phyloP scores from a whole-genome alignment of 768 basidiomycete species.

The Lactarius akahatsu region DNA sequence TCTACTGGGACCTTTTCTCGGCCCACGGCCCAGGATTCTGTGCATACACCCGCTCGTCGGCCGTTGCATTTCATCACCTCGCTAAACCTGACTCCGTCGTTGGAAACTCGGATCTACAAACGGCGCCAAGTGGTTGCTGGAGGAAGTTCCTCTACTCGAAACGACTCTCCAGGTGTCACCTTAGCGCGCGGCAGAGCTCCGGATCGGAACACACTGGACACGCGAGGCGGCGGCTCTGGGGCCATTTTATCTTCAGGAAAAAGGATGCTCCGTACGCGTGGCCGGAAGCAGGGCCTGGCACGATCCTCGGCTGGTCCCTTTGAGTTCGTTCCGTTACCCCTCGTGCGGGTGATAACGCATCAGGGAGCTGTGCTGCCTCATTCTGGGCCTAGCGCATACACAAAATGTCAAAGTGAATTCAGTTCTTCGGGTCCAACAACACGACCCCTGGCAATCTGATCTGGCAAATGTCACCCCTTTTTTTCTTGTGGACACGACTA shows the following conservation, averaged over 20 bases:
- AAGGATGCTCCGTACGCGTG: conserved; percentile 8
- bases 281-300: neutral
- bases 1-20: conserved; percentile 18
- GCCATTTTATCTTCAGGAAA: neutral
- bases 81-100: conserved; percentile 8
- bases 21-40: conserved; percentile 2
- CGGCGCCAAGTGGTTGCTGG: conserved; percentile 2
- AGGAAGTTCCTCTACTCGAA: neutral
- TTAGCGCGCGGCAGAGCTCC: neutral
- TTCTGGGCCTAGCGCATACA: neutral
- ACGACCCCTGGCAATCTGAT: neutral
- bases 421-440: neutral
- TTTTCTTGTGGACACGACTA: neutral
- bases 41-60: conserved; percentile 23
- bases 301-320: conserved; percentile 12
- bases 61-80: conserved; percentile 25
- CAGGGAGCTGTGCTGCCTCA: neutral
- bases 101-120: conserved; percentile 11
- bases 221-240: neutral
- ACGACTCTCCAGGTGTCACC: neutral
- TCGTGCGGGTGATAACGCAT: conserved; percentile 15
- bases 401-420: neutral
- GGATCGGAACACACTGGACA: conserved; percentile 9
- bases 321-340: conserved; percentile 15
- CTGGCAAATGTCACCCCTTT: conserved; percentile 4